Evolutionary conservation across 495 filamentous ascomycete species (phyloP), one percentile per base, ranked within the genome.

Genomic region (Acidiella bohemica): DNA sequence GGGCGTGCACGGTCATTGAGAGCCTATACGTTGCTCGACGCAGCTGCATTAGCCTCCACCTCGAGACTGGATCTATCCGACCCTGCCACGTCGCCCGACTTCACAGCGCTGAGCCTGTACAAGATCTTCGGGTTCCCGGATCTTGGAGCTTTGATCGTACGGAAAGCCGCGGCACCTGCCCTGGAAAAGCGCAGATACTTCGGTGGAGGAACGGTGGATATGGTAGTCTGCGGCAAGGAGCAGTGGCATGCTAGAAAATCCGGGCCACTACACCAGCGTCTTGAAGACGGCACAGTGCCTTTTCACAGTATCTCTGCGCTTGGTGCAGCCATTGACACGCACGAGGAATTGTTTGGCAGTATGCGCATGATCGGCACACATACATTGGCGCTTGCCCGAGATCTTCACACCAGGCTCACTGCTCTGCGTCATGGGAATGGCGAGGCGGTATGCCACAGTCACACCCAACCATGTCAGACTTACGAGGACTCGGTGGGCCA

Each of bases 61-160:
- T 67, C 80, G 5, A 76, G 76, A 0, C 63, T 94, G 17, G 75
- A 93, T 55, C 55, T 96, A 17, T 68, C 74, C 36, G 57, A 78
- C 48, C 51, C 63, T 6, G 59, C 64, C 6, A 47, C 53, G 1
- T 79, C 81, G 1, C 84, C 88, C 0, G 88, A 96, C 51, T 95
- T 93, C 47, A 84, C 78, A 4, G 84, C 81, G 0, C 55, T 95
- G 17, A 93, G 84, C 63, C 85, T 96, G 51, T 92, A 93, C 59
- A 96, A 96, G 59, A 90, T 96, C 17, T 96, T 95, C 56, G 88
- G 88, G 4, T 94, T 94, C 51, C 88, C 88, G 0, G 84, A 96
- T 53, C 62, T 96, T 0, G 88, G 88, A 5, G 88, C 78, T 3
- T 63, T 96, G 55, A 80, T 96, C 37, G 78, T 95, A 7, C 71